Evolutionary conservation across 2,329 filamentous ascomycete species (phyloP), one percentile per base, ranked within the genome.

Genomic region (Xylariales sp.): DNA sequence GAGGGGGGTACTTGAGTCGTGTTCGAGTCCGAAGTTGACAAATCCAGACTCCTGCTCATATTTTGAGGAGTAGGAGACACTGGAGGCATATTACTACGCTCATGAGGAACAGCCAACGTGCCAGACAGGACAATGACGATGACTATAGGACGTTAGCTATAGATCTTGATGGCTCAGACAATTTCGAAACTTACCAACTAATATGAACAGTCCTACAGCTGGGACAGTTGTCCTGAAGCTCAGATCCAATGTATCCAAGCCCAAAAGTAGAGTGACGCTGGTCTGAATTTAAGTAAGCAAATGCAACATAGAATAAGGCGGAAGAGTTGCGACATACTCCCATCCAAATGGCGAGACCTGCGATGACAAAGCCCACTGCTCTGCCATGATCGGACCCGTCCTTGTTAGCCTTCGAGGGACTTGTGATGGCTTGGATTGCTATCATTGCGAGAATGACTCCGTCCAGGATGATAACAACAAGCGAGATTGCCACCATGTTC

Each of bases 281-380:
- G 66, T 63, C 72, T 78, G 37, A 14, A 15, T 4, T 7, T 7
- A 18, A 19, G 7, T 46, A 30, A 48, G 44, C 42, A 45, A 39
- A 47, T 48, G 33, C 47, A 25, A 15, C 14, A 25, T 6, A 18
- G 33, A 20, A n/a, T 20, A 14, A 15, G 14, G 16, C 44, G 24
- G n/a, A n/a, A n/a, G n/a, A n/a, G 15, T 17, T 30, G 18, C 7
- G 19, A 69, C 72, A 54, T 51, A 77, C 73, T 48, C 60, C 72
- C 36, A 67, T 72, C 76, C 76, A 80, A 21, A 75, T 51, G n/a
- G 60, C 63, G 40, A 76, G 55, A 12, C 65, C 71, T 31, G 61
- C 49, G 16, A 70, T 57, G 14, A 67, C 55, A 1, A 67, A 51
- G 17, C 69, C 48, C 14, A 73, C 48, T 25, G 64, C 60, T 49